Percentiles rank a stretch among this genome's conserved stretches.
These are phyloP conservation scores for Acanthamoeba royreba DNA, from an alignment of 208 protist species.

Conservation along the genomic window DNA sequence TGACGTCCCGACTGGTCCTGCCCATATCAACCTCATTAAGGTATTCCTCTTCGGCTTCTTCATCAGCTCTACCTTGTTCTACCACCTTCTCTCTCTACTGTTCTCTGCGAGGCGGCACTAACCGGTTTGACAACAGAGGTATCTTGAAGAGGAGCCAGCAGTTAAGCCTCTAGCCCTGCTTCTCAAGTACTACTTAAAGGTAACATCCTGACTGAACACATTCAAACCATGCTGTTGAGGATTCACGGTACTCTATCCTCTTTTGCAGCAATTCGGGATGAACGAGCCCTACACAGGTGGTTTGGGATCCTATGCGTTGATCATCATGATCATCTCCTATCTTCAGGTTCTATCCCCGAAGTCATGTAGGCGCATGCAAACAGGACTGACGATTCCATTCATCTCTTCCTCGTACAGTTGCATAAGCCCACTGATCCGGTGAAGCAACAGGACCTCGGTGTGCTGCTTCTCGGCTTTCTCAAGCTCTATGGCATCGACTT, in stretches of 20 bases:
- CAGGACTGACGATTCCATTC: neutral
- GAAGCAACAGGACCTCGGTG: constrained; percentile 16
- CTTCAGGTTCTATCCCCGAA: too few relatives aligned
- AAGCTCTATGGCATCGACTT: constrained; percentile 40
- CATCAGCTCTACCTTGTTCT: neutral
- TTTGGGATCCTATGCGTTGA: constrained; percentile 22
- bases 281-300: constrained; percentile 53
- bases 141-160: neutral
- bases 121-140: neutral
- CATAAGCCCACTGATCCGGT: neutral
- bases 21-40: neutral
- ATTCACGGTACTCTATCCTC: neutral
- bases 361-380: too few relatives aligned
- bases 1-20: neutral
- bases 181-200: constrained; percentile 45
- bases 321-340: constrained; percentile 51
- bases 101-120: neutral
- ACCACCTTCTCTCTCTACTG: too few relatives aligned
- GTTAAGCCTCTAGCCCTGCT: constrained; percentile 30
- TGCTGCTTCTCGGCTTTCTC: constrained; percentile 32
- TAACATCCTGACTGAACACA: neutral
- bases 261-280: neutral
- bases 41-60: neutral
- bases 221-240: neutral
- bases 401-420: neutral